phyloP scores from a whole-genome alignment of 441 rosid species.

The Euphorbia corollata region DNA sequence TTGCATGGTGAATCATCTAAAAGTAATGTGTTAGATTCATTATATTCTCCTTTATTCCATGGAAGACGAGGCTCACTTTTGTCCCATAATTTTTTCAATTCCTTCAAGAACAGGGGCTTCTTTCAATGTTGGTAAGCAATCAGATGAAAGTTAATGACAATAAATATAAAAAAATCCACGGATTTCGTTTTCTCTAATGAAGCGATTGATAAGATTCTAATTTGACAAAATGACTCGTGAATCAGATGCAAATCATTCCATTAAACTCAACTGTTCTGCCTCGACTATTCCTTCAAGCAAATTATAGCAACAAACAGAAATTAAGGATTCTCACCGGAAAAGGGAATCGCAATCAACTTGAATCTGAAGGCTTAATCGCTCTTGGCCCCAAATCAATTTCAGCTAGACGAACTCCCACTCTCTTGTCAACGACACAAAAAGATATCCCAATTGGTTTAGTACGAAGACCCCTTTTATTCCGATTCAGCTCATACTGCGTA shows the following conservation, averaged over 20 bases:
- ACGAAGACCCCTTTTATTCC: neutral
- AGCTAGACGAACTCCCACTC: neutral
- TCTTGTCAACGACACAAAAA: neutral
- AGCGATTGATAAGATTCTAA: neutral
- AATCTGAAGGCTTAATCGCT: neutral
- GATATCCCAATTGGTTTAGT: neutral
- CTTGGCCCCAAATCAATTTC: neutral
- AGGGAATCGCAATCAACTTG: neutral
- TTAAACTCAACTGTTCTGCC: neutral
- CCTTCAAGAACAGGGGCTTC: constrained; percentile 68
- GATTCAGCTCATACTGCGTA: too few species aligned
- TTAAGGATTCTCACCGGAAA: neutral
- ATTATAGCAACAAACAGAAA: neutral
- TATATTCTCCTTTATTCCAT: constrained; percentile 48
- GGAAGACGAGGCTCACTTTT: constrained; percentile 46
- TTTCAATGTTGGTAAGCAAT: too few species aligned
- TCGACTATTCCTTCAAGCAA: neutral
- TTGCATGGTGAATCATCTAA: constrained; percentile 92
- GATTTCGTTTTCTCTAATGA: neutral
- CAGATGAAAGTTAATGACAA: too few species aligned
- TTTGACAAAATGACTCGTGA: neutral
- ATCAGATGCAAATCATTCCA: neutral
- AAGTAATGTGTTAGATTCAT: constrained; percentile 67
- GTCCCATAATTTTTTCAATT: constrained; percentile 62
- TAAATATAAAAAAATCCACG: too few species aligned